These are phyloP conservation scores for Candida morakotiae DNA, from an alignment of 805 yeast species.

Conservation along the genomic window DNA sequence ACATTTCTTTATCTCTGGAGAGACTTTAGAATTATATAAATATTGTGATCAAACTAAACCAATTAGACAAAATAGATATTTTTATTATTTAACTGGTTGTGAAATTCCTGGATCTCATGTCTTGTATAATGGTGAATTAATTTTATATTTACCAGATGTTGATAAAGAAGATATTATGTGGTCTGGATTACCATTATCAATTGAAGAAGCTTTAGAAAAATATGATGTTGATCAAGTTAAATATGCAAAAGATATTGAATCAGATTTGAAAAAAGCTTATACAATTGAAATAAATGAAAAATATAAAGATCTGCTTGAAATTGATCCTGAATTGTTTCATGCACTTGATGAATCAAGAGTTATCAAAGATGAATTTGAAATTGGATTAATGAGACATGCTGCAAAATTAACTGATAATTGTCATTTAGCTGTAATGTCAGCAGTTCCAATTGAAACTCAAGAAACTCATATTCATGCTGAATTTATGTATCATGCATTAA, in stretches of 20 bases:
- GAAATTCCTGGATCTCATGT: constrained; percentile 75
- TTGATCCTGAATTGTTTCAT: constrained; percentile 46
- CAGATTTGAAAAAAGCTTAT: constrained; percentile 31
- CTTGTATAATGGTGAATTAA: constrained; percentile 56
- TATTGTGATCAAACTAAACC: constrained; percentile 78
- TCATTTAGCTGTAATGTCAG: constrained; percentile 90
- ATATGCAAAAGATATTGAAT: constrained; percentile 50
- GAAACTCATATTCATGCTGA: constrained; percentile 96
- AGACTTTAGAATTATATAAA: constrained; percentile 52
- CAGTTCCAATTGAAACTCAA: constrained; percentile 78
- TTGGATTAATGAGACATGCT: constrained; percentile 74
- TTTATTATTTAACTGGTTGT: constrained; percentile 81
- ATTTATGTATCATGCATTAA: constrained; percentile 84
- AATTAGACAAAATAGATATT: constrained; percentile 87
- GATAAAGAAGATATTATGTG: constrained; percentile 92
- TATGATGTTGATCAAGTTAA: constrained; percentile 83
- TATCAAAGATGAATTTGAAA: constrained; percentile 80
- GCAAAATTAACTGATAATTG: constrained; percentile 81
- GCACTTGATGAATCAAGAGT: constrained; percentile 87
- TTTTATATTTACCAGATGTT: constrained; percentile 75
- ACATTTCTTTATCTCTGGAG: constrained; percentile 58
- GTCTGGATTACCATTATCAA: constrained; percentile 82
- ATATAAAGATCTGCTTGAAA: constrained; percentile 36
- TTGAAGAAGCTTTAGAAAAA: constrained; percentile 57
- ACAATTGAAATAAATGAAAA: constrained; percentile 55